Base-by-base conservation (phyloP, 306 rosid species). In the Bauhinia variegata region DNA sequence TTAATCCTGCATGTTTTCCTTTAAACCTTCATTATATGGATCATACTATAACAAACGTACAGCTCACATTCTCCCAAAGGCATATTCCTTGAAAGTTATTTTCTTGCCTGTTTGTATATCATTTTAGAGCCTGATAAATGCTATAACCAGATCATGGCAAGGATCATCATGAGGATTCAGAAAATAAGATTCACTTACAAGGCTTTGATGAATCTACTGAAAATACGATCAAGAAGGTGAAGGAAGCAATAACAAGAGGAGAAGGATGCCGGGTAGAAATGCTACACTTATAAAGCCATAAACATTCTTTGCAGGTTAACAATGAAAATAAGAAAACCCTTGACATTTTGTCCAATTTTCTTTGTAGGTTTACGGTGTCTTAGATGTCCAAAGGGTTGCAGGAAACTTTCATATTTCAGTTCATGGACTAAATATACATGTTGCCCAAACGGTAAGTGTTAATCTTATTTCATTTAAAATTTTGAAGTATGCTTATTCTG, bases 351-450 rank as follows among this genome's bases (percentile, higher is more conserved):
- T 65, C 70, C 5, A 44, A 16, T 68, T 61, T 68, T 16, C 61
- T 51, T 72, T 85, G 85, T 85, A 91, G 97, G 92, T 91, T 78
- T 91, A 79, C 77, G 97, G 97, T 9, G 88, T 85, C 79, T 83
- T 91, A 80, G 97, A 91, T 82, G 97, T 91, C 68, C 96, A 91
- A 68, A 84, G 97, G 71, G 96, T 89, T 70, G 97, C 97, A 64
- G 96, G 97, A 70, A 91, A 91, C 78, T 91, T 91, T 71, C 97
- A 91, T 70, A 72, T 89, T 56, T 91, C 97, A 64, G 92, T 91
- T 63, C 97, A 91, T 59, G 97, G 97, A 51, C 75, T 91, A 23
- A 91, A 91, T 77, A 89, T 91, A 34, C 89, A 87, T 62, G 96
- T 87, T 65, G 97, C 97, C 19, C 95, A 91, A 79, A 87, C 78